Base-by-base conservation (phyloP, 1,284 basidiomycete genomes). In the Heterobasidion occidentale region DNA sequence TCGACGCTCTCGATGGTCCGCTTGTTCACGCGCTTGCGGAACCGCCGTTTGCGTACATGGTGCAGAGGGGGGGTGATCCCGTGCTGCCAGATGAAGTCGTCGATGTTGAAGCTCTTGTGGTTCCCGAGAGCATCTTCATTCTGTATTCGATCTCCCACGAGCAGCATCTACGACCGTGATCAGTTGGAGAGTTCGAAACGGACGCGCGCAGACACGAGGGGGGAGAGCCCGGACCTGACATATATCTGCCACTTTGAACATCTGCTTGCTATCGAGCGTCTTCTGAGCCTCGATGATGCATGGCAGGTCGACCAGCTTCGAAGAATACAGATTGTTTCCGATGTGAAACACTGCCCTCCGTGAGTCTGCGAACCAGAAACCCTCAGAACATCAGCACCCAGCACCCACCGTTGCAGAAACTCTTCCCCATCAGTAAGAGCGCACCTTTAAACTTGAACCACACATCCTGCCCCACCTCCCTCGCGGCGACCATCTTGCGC, bases 211-310 rank as follows among this genome's bases (percentile, higher is more conserved):
- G 51, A 58, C 8, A 53, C n/a, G 17, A 20, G 45, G 27, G 17
- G 15, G 6, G 38, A 19, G 36, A 33, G 3, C 5, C 36, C 63
- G 59, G 65, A 92, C 92, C 81, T 96, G 94, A 71, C 92, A 95
- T 71, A 99, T 98, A 68, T 99, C 97, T 36, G 94, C 94, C 1
- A 97, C 90, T 73, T 99, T 99, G 79, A 99, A 98, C 81, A 98
- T 89, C 66, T 95, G 91, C 68, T 94, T 92, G 69, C 89, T 93
- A 72, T 99, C 96, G 53, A 97, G 74, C 1, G 95, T 97, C 77
- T 98, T 99, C 72, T 99, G 95, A 20, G 93, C 85, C 70, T 99
- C 97, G 60, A 97, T 82, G 56, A 99, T 86, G 69, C 90, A 91
- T 1, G 97, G 97, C 55, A 99, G 74, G 70, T 99, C 97, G 56